Base-by-base conservation (phyloP, 2,329 filamentous ascomycete species). In the Amylocarpus encephaloides region DNA sequence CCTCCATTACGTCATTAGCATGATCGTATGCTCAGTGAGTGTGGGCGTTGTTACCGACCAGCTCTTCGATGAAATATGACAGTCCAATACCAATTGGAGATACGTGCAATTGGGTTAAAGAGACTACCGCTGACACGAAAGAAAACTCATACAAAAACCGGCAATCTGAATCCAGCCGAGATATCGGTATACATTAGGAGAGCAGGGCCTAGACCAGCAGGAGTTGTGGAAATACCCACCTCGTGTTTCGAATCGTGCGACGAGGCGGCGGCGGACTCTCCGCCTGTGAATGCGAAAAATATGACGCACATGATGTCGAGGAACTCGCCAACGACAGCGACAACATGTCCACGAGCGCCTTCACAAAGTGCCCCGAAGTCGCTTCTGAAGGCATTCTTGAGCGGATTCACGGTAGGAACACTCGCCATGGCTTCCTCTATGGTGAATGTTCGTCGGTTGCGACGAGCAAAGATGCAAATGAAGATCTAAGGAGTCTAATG, bases 101-200 rank as follows among this genome's bases (percentile, higher is more conserved):
- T 4, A 52, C 67, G 43, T 67, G 74, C 71, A 38, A 67, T 68
- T 2, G 74, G 75, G 50, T 77, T 77, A 59, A 78, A 77, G 13
- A 76, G 61, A 2, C 73, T 73, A 19, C 75, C 74, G 2, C 71
- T 73, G 29, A 77, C 68, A 13, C 74, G 69, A 57, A 72, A 78
- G 59, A 78, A 78, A 1, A 74, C 70, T 75, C 76, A 78, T 3
- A 71, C 73, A 54, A 76, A 77, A 48, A 75, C 73, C 1, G 70
- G 69, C 46, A 78, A 63, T 19, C 34, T 46, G 43, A 59, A 64
- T 1, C 62, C 66, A 40, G 59, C 63, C 4, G 54, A 50, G 10
- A 63, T 22, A 29, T 57, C 36, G 36, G 54, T 52, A 52, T 68
- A 71, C 1, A 70, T 36, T 0, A 61, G 33, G n/a, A 53, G 52